Conservation (phyloP, 2,329 filamentous ascomycete genomes). For the Purpureocillium takamizusanense region DNA sequence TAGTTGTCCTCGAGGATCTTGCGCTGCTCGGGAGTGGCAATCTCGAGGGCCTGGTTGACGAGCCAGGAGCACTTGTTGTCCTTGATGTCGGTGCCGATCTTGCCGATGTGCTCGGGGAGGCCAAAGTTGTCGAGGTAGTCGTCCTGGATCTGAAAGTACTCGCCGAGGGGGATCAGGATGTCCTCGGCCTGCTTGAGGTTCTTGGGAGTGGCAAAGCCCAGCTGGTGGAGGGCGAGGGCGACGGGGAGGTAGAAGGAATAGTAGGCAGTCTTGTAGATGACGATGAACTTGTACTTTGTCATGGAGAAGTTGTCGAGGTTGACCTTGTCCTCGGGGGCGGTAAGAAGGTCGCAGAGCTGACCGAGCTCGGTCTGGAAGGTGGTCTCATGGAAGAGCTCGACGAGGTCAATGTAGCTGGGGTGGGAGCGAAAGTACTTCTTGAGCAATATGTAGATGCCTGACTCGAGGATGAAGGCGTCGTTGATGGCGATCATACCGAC, state of each 20-base stretch:
- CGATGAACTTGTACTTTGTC: conserved; percentile 94
- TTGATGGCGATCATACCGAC: conserved; percentile 98
- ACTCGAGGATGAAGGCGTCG: conserved; percentile 93
- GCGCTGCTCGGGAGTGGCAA: conserved; percentile 76
- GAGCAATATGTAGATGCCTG: conserved; percentile 80
- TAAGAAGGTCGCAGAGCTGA: conserved; percentile 89
- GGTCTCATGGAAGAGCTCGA: conserved; percentile 95
- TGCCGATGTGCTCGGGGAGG: conserved; percentile 84
- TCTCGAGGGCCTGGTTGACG: conserved; percentile 83
- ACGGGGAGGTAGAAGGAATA: conserved; percentile 99
- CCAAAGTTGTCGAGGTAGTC: conserved; percentile 99
- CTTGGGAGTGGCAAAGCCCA: conserved; percentile 73
- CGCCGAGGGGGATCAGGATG: conserved; percentile 92
- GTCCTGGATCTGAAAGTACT: conserved; percentile 99
- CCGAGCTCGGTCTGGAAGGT: conserved; percentile 92
- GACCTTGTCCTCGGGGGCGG: conserved; percentile 87
- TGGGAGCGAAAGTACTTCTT: conserved; percentile 90
- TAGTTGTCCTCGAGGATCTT: conserved; percentile 87
- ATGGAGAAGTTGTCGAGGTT: conserved; percentile 93
- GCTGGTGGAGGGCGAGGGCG: conserved; percentile 77
- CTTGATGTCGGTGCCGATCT: conserved; percentile 97
- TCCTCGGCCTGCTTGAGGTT: conserved; percentile 85
- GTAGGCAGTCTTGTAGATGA: conserved; percentile 99
- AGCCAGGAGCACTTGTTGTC: conserved; percentile 99
- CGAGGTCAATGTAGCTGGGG: conserved; percentile 77